A percentile compares a stretch with the other conserved stretches of the same genome.
Evolutionary conservation across 495 filamentous ascomycete species (phyloP).

Genomic region (Hypoxylon crocopeplum): DNA sequence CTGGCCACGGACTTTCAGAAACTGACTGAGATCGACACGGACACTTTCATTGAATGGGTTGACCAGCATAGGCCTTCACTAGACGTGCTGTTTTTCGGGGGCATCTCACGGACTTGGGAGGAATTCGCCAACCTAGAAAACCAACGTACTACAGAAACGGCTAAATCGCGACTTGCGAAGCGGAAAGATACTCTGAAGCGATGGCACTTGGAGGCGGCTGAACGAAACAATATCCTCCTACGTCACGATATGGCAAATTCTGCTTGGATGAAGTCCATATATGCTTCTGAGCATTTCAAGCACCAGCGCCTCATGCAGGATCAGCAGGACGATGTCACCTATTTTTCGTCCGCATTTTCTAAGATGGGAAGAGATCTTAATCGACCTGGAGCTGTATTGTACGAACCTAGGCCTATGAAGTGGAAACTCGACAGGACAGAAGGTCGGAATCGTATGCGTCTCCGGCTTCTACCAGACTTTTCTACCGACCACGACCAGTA

Average conservation of each 20-base stretch:
- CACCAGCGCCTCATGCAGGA: constrained; percentile 88
- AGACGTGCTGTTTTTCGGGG: constrained; percentile 78
- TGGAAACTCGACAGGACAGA: constrained; percentile 96
- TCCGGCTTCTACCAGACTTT: constrained; percentile 80
- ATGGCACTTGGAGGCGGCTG: constrained; percentile 73
- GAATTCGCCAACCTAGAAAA: constrained; percentile 84
- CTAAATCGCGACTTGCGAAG: constrained; percentile 69
- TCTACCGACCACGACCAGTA: constrained; percentile 73
- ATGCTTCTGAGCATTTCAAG: constrained; percentile 88
- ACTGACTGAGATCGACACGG: constrained; percentile 84
- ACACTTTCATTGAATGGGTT: constrained; percentile 85
- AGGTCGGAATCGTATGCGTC: constrained; percentile 92
- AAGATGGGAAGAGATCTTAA: constrained; percentile 76
- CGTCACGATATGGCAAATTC: constrained; percentile 83
- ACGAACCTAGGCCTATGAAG: constrained; percentile 67
- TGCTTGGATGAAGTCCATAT: constrained; percentile 94
- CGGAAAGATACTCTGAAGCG: constrained; percentile 81
- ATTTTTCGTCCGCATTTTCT: constrained; percentile 73
- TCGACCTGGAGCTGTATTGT: constrained; percentile 79
- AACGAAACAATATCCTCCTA: constrained; percentile 71
- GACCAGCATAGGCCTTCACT: constrained; percentile 83
- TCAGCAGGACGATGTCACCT: constrained; percentile 83
- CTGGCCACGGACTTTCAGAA: constrained; percentile 82
- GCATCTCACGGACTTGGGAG: constrained; percentile 82
- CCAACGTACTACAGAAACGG: constrained; percentile 72